Base-by-base conservation (phyloP, 2,329 filamentous ascomycete genomes). In the Cordyceps farinosa region DNA sequence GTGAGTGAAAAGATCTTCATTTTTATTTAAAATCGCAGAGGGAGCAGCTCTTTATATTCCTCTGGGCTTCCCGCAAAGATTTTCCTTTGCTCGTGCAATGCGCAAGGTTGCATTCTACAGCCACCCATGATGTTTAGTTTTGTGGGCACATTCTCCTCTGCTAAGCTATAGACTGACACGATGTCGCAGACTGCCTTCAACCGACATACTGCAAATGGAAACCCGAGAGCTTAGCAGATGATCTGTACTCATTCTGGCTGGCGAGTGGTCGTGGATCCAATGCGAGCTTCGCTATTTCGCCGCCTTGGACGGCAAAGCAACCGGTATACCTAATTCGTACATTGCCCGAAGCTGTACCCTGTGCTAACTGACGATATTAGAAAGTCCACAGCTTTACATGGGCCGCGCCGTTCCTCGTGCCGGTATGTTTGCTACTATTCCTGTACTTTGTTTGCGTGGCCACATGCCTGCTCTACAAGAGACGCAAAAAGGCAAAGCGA, bases 241-340 rank as follows among this genome's bases (percentile, higher is more conserved):
- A 69, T 13, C 52, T 75, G 22, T 75, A 74, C 47, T 65, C 73
- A 3, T 55, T 74, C 2, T 72, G 71, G 70, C 69, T 75, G 27
- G 69, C 67, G 1, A 68, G 68, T 6, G 66, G 65, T 22, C 65
- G 66, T 15, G 66, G 66, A 29, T 55, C 64, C 15, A 68, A 69
- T 10, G 42, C 67, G 30, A 71, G 67, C 42, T 75, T 72, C 70
- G 70, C 71, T 2, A 64, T 71, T 7, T 75, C 74, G 15, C 73
- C 72, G 9, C 70, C 71, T 1, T 75, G 73, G 73, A 71, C 62
- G n/a, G 65, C 70, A 15, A 70, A 68, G 56, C 66, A 69, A 56
- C 59, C 64, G 44, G 69, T 71, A 59, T 66, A 67, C 65, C 45
- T 22, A 42, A 48, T 50, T 2, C 22, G 29, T 55, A 34, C 40